Conservation (phyloP, 768 basidiomycete species). For the Lactarius hatsudake region DNA sequence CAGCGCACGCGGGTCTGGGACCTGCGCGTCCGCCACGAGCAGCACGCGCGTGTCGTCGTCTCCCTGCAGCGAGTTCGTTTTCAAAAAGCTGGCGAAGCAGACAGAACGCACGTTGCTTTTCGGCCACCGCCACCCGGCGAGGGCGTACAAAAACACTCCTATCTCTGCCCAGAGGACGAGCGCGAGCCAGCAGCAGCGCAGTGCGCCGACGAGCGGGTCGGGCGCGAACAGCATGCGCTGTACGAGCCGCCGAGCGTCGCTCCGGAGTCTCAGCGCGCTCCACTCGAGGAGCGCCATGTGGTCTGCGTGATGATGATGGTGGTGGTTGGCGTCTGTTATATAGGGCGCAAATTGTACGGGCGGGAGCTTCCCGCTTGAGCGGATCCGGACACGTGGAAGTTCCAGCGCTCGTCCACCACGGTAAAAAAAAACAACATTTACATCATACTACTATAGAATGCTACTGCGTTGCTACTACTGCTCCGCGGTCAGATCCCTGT, state of each 20-base stretch:
- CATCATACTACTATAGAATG: neutral
- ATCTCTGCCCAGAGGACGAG: constrained; percentile 71
- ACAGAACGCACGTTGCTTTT: no score
- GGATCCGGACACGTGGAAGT: neutral
- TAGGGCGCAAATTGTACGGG: neutral
- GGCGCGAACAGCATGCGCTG: constrained; percentile 7
- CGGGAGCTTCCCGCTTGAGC: neutral
- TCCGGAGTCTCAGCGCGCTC: neutral
- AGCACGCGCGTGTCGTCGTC: constrained; percentile 45
- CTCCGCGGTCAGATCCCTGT: constrained; percentile 4
- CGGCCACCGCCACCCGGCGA: constrained; percentile 56
- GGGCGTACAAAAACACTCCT: constrained; percentile 49
- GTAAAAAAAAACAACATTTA: neutral
- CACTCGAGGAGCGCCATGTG: neutral
- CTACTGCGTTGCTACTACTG: no score
- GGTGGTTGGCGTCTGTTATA: neutral
- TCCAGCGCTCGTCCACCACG: neutral
- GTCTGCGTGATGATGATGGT: neutral
- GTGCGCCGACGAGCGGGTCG: constrained; percentile 25
- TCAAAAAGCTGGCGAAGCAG: no score
- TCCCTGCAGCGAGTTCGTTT: no score
- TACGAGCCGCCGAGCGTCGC: neutral
- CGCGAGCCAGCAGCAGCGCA: constrained; percentile 59
- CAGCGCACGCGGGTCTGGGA: constrained; percentile 46
- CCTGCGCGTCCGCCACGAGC: constrained; percentile 83